Evolutionary conservation across 2,329 filamentous ascomycete species (phyloP).

Genomic region (Penicillium sp.): DNA sequence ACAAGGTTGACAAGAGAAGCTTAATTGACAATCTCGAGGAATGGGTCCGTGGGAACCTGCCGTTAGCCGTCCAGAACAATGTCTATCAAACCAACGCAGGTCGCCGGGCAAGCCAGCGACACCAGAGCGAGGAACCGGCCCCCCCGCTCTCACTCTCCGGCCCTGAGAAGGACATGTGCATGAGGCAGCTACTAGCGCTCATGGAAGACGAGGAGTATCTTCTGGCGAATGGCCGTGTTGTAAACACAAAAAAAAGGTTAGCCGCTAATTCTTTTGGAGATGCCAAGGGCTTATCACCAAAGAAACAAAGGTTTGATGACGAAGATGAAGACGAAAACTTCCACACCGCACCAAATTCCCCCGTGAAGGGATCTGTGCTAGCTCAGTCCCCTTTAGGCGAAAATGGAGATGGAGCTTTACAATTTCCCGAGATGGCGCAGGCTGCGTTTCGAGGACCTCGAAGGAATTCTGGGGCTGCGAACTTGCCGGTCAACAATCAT

Average conservation of each 20-base stretch:
- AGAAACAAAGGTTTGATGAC: slow-evolving; percentile 4
- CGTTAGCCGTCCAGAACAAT: neutral
- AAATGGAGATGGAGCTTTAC: neutral
- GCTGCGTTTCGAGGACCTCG: neutral
- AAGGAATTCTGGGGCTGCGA: neutral
- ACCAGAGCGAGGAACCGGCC: slow-evolving; percentile 4
- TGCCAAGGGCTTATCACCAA: slow-evolving; percentile 3
- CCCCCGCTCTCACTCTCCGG: slow-evolving; percentile 8
- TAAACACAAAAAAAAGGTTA: slow-evolving; percentile 5
- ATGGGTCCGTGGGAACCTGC: slow-evolving; percentile 15
- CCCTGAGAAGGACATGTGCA: slow-evolving; percentile 23
- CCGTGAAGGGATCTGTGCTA: slow-evolving; percentile 12
- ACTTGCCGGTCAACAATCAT: neutral
- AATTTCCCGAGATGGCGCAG: neutral
- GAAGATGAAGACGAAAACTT: slow-evolving; percentile 25
- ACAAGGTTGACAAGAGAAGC: slow-evolving; percentile 17
- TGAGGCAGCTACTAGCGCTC: slow-evolving; percentile 26
- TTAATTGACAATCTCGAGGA: slow-evolving; percentile 33
- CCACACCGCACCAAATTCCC: slow-evolving; percentile 31
- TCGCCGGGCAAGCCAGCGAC: neutral
- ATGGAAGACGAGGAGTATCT: slow-evolving; percentile 35
- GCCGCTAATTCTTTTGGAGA: slow-evolving; percentile 4
- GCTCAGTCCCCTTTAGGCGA: neutral
- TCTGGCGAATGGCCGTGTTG: slow-evolving; percentile 12
- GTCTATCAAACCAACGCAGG: neutral